Evolutionary conservation across 2,329 filamentous ascomycete species (phyloP), one percentile per base, ranked within the genome.

Genomic region (Cytospora leucostoma): DNA sequence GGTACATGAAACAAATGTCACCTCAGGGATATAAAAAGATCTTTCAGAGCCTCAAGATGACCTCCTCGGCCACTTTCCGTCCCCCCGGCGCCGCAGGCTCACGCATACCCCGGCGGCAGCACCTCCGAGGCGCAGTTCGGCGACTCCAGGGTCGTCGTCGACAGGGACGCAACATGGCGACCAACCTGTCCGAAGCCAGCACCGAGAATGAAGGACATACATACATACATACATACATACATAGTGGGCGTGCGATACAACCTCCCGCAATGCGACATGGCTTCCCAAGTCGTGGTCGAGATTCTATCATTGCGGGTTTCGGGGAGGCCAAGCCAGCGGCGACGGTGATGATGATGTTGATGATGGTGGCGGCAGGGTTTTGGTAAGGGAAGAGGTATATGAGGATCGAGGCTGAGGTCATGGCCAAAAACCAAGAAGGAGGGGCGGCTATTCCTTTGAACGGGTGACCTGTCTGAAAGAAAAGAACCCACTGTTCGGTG

Each of bases 181-280:
- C 73, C 0, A 81, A 80, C 3, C 76, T 85, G 21, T 67, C 69
- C 8, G 74, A 78, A 17, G 82, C 81, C 1, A 79, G 76, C 4
- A 74, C 76, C 1, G 72, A 67, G 11, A 71, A 83, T 59, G 70
- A 70, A 5, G 81, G 27, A 27, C 27, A 27, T 27, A 27, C 27
- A 27, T 27, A 27, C 27, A 27, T 27, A 27, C 27, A 27, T 27
- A 27, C 27, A 27, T 27, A 27, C 27, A 27, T 27, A 85, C 58
- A 74, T 85, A 3, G 80, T 84, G 1, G 75, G 82, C 21, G 82
- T 84, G 15, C 74, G 76, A 12, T 85, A 85, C 67, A 82, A 84
- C 53, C 72, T 84, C 21, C 79, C 81, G 3, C 73, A 82, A 62
- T 73, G 78, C 7, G 66, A 70, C 17, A 27, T 27, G 79, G 83